phyloP scores from a whole-genome alignment of 768 basidiomycete genomes.

The Serendipita sp. region DNA sequence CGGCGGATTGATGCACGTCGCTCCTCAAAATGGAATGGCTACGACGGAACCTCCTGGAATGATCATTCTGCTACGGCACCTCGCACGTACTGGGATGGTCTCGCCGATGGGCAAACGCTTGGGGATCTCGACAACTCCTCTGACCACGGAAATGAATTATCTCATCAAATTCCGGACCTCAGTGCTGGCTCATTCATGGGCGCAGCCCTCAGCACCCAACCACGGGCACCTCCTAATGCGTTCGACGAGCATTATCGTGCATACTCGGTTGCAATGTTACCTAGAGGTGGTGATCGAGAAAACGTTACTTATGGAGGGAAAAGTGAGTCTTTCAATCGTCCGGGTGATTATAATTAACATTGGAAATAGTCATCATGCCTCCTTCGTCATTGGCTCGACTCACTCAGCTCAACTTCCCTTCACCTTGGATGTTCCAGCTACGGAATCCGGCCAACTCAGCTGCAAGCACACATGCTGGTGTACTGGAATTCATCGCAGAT shows the following conservation, averaged over 20 bases:
- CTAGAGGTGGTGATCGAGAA: slow-evolving; percentile 56
- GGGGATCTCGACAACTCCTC: background rate
- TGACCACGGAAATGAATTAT: background rate
- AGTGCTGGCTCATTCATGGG: background rate
- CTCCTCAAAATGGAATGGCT: background rate
- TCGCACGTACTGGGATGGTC: background rate
- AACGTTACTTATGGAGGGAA: slow-evolving; percentile 96
- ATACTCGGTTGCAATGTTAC: slow-evolving; percentile 89
- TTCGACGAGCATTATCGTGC: slow-evolving; percentile 92
- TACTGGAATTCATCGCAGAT: slow-evolving; percentile 96
- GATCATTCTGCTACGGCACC: background rate
- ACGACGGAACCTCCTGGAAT: background rate
- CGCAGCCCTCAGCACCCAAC: background rate
- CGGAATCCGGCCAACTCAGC: slow-evolving; percentile 75
- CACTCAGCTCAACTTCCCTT: slow-evolving; percentile 64
- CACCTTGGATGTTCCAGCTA: slow-evolving; percentile 93
- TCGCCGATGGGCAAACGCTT: background rate
- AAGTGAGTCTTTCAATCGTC: slow-evolving; percentile 41
- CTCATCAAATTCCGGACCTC: background rate
- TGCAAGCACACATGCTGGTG: slow-evolving; percentile 86
- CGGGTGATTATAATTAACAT: background rate
- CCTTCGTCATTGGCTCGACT: slow-evolving; percentile 84
- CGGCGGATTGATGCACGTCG: background rate
- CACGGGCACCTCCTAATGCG: slow-evolving; percentile 38
- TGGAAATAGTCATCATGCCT: slow-evolving; percentile 77